Conservation (phyloP, 768 basidiomycete species). For the Collybia nuda region DNA sequence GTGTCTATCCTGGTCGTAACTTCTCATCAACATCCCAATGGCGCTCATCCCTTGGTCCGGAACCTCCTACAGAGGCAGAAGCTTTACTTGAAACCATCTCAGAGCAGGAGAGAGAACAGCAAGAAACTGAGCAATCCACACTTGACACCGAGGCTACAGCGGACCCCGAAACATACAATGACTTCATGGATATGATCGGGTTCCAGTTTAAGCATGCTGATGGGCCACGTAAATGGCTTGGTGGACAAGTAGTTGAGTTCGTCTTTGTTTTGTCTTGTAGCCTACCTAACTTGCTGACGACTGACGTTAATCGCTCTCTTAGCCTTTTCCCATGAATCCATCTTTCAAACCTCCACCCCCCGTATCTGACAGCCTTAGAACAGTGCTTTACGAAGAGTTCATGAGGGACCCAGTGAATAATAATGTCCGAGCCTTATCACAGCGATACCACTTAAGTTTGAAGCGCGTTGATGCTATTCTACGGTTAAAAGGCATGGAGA, state of each 20-base stretch:
- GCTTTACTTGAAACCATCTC: constrained; percentile 12
- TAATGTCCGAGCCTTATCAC: constrained; percentile 60
- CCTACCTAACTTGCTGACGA: constrained; percentile 4
- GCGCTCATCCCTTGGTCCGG: constrained; percentile 20
- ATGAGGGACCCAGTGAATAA: constrained; percentile 57
- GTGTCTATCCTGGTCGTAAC: constrained; percentile 20
- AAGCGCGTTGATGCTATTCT: constrained; percentile 84
- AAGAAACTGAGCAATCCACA: constrained; percentile 11
- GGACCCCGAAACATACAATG: constrained; percentile 29
- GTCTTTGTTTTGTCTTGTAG: constrained; percentile 16
- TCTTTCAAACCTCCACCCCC: constrained; percentile 82
- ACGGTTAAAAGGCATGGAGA: constrained; percentile 77
- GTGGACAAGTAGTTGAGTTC: constrained; percentile 52
- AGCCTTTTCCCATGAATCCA: constrained; percentile 89
- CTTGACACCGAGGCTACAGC: constrained; percentile 1
- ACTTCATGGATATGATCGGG: constrained; percentile 45
- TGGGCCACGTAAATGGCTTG: constrained; percentile 62
- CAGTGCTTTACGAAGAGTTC: constrained; percentile 58
- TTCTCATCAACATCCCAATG: constrained; percentile 22
- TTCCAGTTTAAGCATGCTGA: constrained; percentile 39
- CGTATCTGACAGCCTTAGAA: constrained; percentile 59
- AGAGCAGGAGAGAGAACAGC: constrained; percentile 11
- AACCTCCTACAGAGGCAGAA: constrained; percentile 23
- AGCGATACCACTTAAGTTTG: constrained; percentile 62
- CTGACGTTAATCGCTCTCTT: constrained; percentile 5